Evolutionary conservation across 1,139 yeast genomes (phyloP).

Genomic region (Candida dubliniensis): DNA sequence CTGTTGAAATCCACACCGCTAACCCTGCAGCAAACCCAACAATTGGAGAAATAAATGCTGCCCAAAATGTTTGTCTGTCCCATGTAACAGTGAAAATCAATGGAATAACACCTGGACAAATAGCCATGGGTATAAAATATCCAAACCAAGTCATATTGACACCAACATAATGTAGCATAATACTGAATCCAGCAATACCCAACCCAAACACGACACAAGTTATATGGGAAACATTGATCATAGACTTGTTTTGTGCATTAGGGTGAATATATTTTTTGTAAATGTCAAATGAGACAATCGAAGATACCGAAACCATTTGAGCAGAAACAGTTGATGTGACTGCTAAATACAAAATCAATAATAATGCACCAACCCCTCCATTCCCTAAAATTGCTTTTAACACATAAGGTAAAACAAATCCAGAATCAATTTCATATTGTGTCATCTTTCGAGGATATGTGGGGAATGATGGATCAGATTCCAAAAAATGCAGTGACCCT

Average conservation of each 20-base stretch:
- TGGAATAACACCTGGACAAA: conserved; percentile 40
- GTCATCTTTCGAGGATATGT: conserved; percentile 32
- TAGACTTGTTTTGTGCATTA: conserved; percentile 24
- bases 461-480: conserved; percentile 25
- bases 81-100: conserved; percentile 33
- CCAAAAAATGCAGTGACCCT: conserved; percentile 27
- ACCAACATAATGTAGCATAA: conserved; percentile 34
- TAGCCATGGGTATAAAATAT: conserved; percentile 34
- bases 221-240: conserved; percentile 29
- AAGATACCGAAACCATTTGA: conserved; percentile 32
- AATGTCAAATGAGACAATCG: conserved; percentile 31
- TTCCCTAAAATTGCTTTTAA: conserved; percentile 28
- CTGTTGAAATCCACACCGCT: conserved; percentile 27
- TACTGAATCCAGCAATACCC: conserved; percentile 29
- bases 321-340: conserved; percentile 36
- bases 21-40: conserved; percentile 25
- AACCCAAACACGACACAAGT: conserved; percentile 31
- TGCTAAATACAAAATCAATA: conserved; percentile 29
- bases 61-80: conserved; percentile 30
- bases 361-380: conserved; percentile 30
- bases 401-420: conserved; percentile 29
- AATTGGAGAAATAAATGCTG: conserved; percentile 28
- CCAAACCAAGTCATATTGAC: conserved; percentile 37
- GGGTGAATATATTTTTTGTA: conserved; percentile 30
- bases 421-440: conserved; percentile 25